A percentile compares a stretch with the other conserved stretches of the same genome.
These are phyloP conservation scores for Aspergillus persii DNA, from an alignment of 2,329 filamentous ascomycete species.

Conservation along the genomic window DNA sequence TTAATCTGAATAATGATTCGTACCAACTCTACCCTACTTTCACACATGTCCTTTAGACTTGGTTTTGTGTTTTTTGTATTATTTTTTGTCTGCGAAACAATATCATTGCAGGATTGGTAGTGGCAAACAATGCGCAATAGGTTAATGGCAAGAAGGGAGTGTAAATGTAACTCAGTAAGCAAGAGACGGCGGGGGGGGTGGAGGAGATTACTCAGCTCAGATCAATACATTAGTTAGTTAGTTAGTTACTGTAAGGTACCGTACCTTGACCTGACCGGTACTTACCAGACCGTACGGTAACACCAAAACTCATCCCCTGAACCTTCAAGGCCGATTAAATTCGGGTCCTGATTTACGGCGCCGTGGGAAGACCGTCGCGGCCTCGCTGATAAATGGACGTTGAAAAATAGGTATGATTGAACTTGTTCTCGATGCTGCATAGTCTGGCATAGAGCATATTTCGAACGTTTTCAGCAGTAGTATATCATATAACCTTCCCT, in stretches of 20 bases:
- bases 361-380: background rate
- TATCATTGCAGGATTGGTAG: background rate
- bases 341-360: background rate
- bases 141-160: background rate
- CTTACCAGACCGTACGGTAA: background rate
- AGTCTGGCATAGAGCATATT: background rate
- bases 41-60: background rate
- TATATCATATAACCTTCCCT: too few relatives aligned
- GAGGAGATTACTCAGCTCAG: background rate
- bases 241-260: background rate
- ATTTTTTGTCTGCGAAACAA: background rate
- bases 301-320: background rate
- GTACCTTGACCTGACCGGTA: background rate
- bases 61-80: background rate
- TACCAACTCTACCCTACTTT: background rate
- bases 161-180: background rate
- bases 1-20: background rate
- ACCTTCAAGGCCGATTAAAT: background rate
- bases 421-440: background rate
- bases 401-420: background rate
- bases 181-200: background rate
- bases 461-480: too few relatives aligned
- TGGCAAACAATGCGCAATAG: background rate
- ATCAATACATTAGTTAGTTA: background rate
- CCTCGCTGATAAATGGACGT: background rate